phyloP scores from a whole-genome alignment of 306 rosid genomes.

The Ceratonia siliqua region DNA sequence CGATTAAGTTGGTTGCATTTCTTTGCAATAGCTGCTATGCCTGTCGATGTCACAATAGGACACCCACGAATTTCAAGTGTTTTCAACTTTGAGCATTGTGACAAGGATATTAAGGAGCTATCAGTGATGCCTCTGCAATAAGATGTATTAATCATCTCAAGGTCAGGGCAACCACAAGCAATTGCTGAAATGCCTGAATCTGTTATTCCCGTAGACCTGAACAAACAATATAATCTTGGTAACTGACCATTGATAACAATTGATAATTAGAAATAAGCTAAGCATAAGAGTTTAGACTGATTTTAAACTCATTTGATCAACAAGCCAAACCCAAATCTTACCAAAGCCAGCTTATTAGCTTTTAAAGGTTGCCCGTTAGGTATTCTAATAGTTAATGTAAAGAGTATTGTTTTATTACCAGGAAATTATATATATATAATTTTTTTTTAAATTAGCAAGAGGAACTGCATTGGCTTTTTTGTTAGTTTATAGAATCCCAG shows the following conservation, averaged over 20 bases:
- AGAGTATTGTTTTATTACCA: conserved; percentile 3
- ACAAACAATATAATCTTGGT: conserved; percentile 18
- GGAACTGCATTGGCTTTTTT: not conserved
- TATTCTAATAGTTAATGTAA: not conserved
- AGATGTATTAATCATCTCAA: conserved; percentile 76
- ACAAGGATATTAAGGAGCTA: conserved; percentile 54
- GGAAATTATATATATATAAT: not conserved
- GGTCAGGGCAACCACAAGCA: conserved; percentile 74
- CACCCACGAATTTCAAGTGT: conserved; percentile 87
- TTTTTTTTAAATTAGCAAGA: not conserved
- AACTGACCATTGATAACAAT: not conserved
- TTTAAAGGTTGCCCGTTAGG: not conserved
- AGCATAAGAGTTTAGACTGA: not conserved
- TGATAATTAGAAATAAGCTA: not conserved
- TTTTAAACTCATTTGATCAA: conserved; percentile 3
- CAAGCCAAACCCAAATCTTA: not conserved
- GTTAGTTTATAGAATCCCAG: not conserved
- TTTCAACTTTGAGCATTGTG: conserved; percentile 66
- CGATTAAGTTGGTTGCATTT: conserved; percentile 68
- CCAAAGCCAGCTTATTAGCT: not conserved
- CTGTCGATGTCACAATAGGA: conserved; percentile 65
- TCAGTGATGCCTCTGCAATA: conserved; percentile 79
- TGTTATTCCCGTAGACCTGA: conserved; percentile 76
- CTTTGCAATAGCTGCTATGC: conserved; percentile 66
- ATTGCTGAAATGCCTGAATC: conserved; percentile 75